Conservation (phyloP, 1,284 basidiomycete species). For the Fomitopsis schrenkii region DNA sequence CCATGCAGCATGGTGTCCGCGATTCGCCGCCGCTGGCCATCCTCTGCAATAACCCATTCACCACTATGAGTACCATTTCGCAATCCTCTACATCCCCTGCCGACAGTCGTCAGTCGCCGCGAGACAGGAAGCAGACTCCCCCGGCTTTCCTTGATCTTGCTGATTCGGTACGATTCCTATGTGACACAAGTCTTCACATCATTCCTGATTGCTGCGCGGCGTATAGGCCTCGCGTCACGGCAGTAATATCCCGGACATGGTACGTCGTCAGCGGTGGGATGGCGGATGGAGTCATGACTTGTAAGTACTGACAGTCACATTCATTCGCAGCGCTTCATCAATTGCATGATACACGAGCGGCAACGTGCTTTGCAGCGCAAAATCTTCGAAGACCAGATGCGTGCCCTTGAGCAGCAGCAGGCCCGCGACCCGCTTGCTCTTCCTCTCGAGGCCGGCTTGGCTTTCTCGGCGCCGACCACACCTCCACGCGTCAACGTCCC, state of each 20-base stretch:
- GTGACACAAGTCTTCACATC: conserved; percentile 17
- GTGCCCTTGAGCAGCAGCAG: conserved; percentile 86
- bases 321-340: conserved; percentile 70
- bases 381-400: conserved; percentile 93
- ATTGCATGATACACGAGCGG: conserved; percentile 86
- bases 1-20: too few species aligned
- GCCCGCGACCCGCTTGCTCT: conserved; percentile 76
- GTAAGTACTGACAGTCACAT: conserved; percentile 10
- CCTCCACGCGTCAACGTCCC: conserved; percentile 72
- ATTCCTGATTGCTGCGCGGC: conserved; percentile 8
- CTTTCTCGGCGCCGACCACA: conserved; percentile 79
- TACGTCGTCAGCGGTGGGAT: conserved; percentile 57
- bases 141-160: conserved; percentile 87
- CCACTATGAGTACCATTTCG: conserved; percentile 64
- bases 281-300: not conserved
- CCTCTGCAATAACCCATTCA: too few species aligned
- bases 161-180: conserved; percentile 67
- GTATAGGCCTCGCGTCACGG: conserved; percentile 72
- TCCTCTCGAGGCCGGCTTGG: conserved; percentile 62
- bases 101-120: conserved; percentile 62
- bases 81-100: conserved; percentile 65
- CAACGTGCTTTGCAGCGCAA: conserved; percentile 83
- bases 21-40: too few species aligned
- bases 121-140: conserved; percentile 77
- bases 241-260: conserved; percentile 75